Evolutionary conservation across 2,329 filamentous ascomycete species (phyloP), one percentile per base, ranked within the genome.

Genomic region (Phialocephala sp.): DNA sequence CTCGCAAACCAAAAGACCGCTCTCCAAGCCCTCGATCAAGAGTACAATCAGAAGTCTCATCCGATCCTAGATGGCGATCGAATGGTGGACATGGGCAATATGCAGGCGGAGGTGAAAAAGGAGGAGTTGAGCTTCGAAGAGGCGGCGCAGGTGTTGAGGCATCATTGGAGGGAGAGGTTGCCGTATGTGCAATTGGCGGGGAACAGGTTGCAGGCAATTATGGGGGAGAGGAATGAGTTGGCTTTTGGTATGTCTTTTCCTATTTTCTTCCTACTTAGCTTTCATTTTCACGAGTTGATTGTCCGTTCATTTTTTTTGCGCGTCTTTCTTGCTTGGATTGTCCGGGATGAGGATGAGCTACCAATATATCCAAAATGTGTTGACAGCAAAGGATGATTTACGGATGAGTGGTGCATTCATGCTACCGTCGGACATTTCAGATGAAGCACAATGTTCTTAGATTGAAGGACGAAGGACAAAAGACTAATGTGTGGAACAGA

Each of bases 161-260:
- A 59, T n/a, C 65, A 71, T 67, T 35, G 60, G 0, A 32, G 43
- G 12, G 64, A 64, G 14, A 67, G 72, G 2, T 60, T 39, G 61
- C 60, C 64, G 5, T 72, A 66, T 65, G 64, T 69, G 0, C 41
- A 65, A 8, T 24, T 62, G 8, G 65, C 69, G 2, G 60, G 63
- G 35, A 39, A 41, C 15, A 64, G 72, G 32, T 54, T 75, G 6
- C 73, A 75, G 52, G 72, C 72, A 32, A 60, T 67, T 2, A 43
- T 68, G n/a, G 69, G 73, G 0, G 20, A 71, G 9, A 55, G 59
- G 1, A 75, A 75, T 62, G 66, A 66, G 8, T 47, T 63, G 15
- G 27, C 45, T 3, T 74, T 75, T 63, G 65, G 47, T 59, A 41
- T 20, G 63, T 66, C 39, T 32, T 3, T 32, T 32, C 6, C 27